These are phyloP conservation scores for Taxawa tesnikishii DNA, from an alignment of 2,329 filamentous ascomycete species.

Conservation along the genomic window DNA sequence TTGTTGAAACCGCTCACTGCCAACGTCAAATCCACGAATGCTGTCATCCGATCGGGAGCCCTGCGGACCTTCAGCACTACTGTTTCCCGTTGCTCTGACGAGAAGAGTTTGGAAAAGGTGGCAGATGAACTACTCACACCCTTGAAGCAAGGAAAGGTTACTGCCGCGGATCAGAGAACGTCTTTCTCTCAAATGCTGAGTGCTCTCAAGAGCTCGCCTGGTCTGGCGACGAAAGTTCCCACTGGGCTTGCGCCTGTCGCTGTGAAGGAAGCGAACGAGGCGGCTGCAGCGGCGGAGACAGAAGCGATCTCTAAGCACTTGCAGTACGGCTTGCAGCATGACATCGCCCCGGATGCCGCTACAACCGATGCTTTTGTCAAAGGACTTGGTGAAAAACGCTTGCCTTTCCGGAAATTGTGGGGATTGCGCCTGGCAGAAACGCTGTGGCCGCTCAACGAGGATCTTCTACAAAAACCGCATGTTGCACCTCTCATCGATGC, in stretches of 20 bases:
- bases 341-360: constrained; percentile 50
- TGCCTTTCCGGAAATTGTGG: constrained; percentile 68
- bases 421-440: constrained; percentile 60
- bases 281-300: constrained; percentile 65
- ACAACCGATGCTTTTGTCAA: constrained; percentile 63
- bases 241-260: constrained; percentile 55
- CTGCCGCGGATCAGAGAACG: constrained; percentile 72
- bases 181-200: constrained; percentile 72
- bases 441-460: constrained; percentile 45
- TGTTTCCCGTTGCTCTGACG: constrained; percentile 49
- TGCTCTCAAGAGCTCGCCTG: constrained; percentile 46
- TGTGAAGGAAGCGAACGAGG: constrained; percentile 79
- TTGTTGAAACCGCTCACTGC: constrained; percentile 80
- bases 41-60: constrained; percentile 61
- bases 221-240: constrained; percentile 54
- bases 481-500: constrained; percentile 35
- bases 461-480: constrained; percentile 35
- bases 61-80: constrained; percentile 61
- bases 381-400: constrained; percentile 75
- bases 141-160: constrained; percentile 71
- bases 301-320: constrained; percentile 56
- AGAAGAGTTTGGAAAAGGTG: constrained; percentile 50
- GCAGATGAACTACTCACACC: constrained; percentile 67
- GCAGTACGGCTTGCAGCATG: constrained; percentile 48
- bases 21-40: constrained; percentile 83